Conservation (phyloP, 2,329 filamentous ascomycete genomes). For the Nemania sp. region DNA sequence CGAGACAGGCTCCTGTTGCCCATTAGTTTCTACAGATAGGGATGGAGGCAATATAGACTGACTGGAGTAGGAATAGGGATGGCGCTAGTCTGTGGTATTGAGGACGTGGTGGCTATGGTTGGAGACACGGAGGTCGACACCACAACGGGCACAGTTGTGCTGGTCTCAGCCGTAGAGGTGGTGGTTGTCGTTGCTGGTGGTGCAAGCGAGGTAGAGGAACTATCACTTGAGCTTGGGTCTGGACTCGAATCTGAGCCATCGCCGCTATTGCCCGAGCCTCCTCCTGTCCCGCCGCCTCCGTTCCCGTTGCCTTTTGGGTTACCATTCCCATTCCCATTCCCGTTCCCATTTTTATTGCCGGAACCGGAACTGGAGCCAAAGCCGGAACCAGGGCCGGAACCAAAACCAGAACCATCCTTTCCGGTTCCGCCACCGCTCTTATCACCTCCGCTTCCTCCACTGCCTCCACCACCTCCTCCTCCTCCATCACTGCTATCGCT, state of each 20-base stretch:
- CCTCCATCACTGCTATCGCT: background rate
- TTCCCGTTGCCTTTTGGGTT: background rate
- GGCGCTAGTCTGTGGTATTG: background rate
- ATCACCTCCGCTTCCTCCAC: too few relatives aligned
- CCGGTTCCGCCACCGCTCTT: background rate
- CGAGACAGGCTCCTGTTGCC: background rate
- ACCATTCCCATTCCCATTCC: too few relatives aligned
- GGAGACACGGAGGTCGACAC: conserved; percentile 1
- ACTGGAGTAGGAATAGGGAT: background rate
- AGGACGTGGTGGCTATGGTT: conserved; percentile 1
- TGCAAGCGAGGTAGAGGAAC: background rate
- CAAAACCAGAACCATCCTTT: background rate
- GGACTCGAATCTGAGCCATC: background rate
- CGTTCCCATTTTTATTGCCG: background rate
- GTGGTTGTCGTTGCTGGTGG: background rate
- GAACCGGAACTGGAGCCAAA: too few relatives aligned
- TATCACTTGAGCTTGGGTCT: background rate
- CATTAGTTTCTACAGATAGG: conserved; percentile 1
- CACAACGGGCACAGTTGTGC: conserved; percentile 3
- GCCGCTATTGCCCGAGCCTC: background rate
- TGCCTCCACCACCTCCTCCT: background rate
- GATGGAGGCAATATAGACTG: background rate
- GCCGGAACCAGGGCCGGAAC: too few relatives aligned
- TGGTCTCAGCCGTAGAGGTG: background rate
- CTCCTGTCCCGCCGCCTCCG: background rate